Percentiles rank a stretch among this genome's conserved stretches.
Evolutionary conservation across 2,329 filamentous ascomycete species (phyloP).

Genomic region (Neoscytalidium dimidiatum): DNA sequence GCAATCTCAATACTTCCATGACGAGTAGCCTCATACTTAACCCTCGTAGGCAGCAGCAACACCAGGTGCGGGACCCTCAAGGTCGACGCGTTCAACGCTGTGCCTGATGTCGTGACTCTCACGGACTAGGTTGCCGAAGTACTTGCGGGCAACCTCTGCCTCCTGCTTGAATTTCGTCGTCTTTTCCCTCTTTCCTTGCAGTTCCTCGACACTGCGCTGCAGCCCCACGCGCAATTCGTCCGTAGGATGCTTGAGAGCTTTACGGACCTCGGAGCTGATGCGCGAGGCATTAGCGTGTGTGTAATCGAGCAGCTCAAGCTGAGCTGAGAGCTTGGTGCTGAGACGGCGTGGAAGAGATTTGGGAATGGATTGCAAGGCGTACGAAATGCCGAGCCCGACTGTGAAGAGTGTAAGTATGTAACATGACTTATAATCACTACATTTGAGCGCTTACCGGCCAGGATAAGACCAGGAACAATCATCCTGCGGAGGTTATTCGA

Average conservation of each 20-base stretch:
- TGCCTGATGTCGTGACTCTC: conserved; percentile 54
- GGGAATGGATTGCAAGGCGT: conserved; percentile 84
- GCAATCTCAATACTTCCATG: background rate
- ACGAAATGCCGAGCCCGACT: conserved; percentile 76
- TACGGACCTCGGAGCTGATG: conserved; percentile 82
- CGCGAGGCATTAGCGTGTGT: conserved; percentile 84
- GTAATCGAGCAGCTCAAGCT: conserved; percentile 84
- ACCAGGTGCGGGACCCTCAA: conserved; percentile 53
- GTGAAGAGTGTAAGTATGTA: background rate
- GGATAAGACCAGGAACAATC: conserved; percentile 75
- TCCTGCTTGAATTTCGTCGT: conserved; percentile 79
- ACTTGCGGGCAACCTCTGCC: conserved; percentile 84
- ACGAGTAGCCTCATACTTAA: background rate
- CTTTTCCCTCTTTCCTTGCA: conserved; percentile 76
- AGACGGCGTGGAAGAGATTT: conserved; percentile 84
- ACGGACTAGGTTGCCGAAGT: conserved; percentile 83
- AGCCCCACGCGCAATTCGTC: conserved; percentile 83
- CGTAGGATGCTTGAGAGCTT: conserved; percentile 83
- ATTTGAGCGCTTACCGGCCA: conserved; percentile 66
- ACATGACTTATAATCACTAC: background rate
- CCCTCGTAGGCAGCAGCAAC: conserved; percentile 36
- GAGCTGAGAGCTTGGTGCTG: conserved; percentile 77
- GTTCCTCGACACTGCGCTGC: conserved; percentile 81
- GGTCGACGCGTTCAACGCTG: conserved; percentile 53
- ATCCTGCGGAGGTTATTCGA: conserved; percentile 78